These are phyloP conservation scores for Pelagomonas calceolata DNA, from an alignment of 108 stramenopile genomes.

Conservation along the genomic window DNA sequence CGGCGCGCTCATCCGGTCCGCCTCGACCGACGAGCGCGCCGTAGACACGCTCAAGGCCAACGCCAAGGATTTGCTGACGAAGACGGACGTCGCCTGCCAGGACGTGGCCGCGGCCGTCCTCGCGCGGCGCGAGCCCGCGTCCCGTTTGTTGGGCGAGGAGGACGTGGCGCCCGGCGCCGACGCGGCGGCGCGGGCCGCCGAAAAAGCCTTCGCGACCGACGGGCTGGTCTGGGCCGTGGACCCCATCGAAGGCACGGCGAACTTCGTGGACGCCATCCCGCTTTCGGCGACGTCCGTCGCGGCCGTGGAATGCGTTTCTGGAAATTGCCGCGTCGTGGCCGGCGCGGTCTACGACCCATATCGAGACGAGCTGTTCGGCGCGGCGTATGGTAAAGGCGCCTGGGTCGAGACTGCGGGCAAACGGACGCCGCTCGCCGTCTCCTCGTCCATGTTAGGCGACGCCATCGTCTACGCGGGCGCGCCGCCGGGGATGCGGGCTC, in stretches of 20 bases:
- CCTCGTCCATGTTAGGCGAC: slow-evolving; percentile 28
- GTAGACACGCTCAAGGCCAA: slow-evolving; percentile 65
- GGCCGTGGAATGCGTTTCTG: slow-evolving; percentile 34
- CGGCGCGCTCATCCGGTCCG: background rate
- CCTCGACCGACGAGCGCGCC: background rate
- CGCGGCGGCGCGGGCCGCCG: slow-evolving; percentile 56
- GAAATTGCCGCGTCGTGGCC: slow-evolving; percentile 46
- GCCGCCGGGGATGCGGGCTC: slow-evolving; percentile 52
- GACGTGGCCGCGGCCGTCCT: slow-evolving; percentile 41
- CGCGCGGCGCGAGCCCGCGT: slow-evolving; percentile 42
- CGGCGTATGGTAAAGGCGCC: slow-evolving; percentile 58
- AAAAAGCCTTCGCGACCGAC: slow-evolving; percentile 10
- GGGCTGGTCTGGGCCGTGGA: slow-evolving; percentile 59
- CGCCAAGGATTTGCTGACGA: slow-evolving; percentile 69
- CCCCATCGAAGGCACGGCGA: slow-evolving; percentile 53
- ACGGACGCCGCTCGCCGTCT: slow-evolving; percentile 4
- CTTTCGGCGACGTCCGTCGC: slow-evolving; percentile 63
- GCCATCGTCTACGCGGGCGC: slow-evolving; percentile 61
- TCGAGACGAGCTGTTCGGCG: slow-evolving; percentile 63
- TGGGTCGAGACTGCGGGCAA: slow-evolving; percentile 12
- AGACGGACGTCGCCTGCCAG: slow-evolving; percentile 43
- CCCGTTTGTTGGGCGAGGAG: slow-evolving; percentile 75
- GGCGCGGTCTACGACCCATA: slow-evolving; percentile 77
- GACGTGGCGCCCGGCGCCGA: slow-evolving; percentile 57
- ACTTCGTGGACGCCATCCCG: slow-evolving; percentile 73